Conservation (phyloP, 2,329 filamentous ascomycete species). For the Westerdykella ornata region DNA sequence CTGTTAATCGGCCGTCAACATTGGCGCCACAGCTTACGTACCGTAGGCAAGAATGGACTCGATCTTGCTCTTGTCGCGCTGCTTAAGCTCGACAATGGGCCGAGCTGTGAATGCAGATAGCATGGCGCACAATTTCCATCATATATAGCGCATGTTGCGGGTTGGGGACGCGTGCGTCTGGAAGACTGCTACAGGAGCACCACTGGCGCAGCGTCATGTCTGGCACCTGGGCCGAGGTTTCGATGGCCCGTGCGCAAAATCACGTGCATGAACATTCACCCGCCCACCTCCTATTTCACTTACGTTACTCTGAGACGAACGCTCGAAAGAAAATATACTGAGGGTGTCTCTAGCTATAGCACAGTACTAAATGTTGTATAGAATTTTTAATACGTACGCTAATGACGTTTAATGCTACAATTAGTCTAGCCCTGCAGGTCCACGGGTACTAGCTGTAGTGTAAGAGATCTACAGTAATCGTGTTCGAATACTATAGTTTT, state of each 20-base stretch:
- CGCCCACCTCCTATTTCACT: too few relatives aligned
- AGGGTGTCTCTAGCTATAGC: too few relatives aligned
- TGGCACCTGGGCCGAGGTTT: neutral
- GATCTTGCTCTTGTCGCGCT: conserved; percentile 93
- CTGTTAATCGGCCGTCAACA: conserved; percentile 13
- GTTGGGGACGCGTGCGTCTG: too few relatives aligned
- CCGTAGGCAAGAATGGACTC: conserved; percentile 91
- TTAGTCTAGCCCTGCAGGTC: too few relatives aligned
- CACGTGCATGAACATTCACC: conserved; percentile 9
- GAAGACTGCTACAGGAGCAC: neutral
- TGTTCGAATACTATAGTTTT: too few relatives aligned
- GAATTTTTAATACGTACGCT: too few relatives aligned
- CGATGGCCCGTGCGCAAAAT: conserved; percentile 9
- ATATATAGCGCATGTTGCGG: neutral
- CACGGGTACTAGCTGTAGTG: too few relatives aligned
- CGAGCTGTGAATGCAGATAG: conserved; percentile 95
- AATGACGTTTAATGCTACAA: too few relatives aligned
- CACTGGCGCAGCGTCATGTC: neutral
- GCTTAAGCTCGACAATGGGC: conserved; percentile 92
- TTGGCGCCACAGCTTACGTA: conserved; percentile 34
- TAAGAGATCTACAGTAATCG: too few relatives aligned
- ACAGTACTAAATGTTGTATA: too few relatives aligned
- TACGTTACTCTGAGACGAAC: too few relatives aligned
- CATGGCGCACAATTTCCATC: conserved; percentile 49
- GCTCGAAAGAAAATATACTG: too few relatives aligned